These are phyloP conservation scores for Cerioporus squamosus DNA, from an alignment of 1,284 basidiomycete species.

Conservation along the genomic window DNA sequence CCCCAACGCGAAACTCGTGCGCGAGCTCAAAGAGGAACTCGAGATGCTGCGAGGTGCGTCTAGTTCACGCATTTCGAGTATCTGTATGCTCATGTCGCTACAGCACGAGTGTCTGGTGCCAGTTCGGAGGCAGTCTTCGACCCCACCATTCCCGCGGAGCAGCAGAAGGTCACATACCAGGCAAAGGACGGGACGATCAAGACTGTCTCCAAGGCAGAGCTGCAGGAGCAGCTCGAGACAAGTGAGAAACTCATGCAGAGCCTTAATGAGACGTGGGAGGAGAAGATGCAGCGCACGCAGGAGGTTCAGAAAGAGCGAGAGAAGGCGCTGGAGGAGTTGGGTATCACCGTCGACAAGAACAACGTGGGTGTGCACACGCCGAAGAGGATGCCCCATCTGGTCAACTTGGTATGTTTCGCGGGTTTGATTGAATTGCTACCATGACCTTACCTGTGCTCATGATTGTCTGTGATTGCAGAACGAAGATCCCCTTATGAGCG, in stretches of 20 bases:
- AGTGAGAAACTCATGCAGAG: conserved; percentile 97
- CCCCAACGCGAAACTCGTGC: conserved; percentile 97
- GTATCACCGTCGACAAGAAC: conserved; percentile 97
- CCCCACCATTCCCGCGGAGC: conserved; percentile 87
- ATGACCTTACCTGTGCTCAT: too few species aligned
- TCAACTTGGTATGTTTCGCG: conserved; percentile 91
- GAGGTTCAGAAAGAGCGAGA: conserved; percentile 96
- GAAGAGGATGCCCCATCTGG: conserved; percentile 97
- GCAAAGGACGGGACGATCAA: conserved; percentile 94
- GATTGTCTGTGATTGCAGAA: conserved; percentile 57
- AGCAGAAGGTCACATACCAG: conserved; percentile 94
- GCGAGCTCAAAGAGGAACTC: conserved; percentile 97
- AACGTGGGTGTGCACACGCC: conserved; percentile 97
- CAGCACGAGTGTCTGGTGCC: conserved; percentile 72
- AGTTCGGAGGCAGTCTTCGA: conserved; percentile 82
- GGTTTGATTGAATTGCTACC: too few species aligned
- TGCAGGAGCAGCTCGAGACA: conserved; percentile 96
- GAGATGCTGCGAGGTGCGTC: conserved; percentile 80
- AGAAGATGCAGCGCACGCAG: conserved; percentile 92
- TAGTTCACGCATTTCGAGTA: too few species aligned
- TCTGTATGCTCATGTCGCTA: background rate
- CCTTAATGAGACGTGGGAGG: conserved; percentile 97
- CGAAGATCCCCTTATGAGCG: conserved; percentile 90
- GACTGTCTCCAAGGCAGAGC: conserved; percentile 95
- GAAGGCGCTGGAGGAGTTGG: conserved; percentile 95